Conservation (phyloP, 495 filamentous ascomycete genomes). For the Niebla homalea region DNA sequence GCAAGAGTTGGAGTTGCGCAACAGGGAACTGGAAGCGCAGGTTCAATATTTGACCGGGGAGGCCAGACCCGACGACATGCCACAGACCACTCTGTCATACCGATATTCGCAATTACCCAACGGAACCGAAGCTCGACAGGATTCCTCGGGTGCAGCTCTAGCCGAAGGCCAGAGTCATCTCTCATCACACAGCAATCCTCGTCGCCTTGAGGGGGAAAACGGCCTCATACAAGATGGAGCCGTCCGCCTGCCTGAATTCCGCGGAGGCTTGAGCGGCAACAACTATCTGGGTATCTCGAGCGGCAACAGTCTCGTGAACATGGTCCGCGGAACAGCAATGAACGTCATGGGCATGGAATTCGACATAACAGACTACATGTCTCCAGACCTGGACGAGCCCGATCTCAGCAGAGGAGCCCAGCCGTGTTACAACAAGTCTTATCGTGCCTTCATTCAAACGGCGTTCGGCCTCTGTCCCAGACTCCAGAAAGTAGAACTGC, state of each 20-base stretch:
- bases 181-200: not conserved
- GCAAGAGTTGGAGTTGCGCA: conserved; percentile 32
- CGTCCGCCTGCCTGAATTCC: conserved; percentile 35
- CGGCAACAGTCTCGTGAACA: conserved; percentile 51
- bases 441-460: conserved; percentile 50
- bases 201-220: not conserved
- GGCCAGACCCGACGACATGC: conserved; percentile 10
- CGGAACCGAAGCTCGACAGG: conserved; percentile 2
- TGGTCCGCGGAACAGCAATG: conserved; percentile 59
- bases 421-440: conserved; percentile 52
- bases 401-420: conserved; percentile 26
- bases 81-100: not conserved
- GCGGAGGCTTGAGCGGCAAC: conserved; percentile 42
- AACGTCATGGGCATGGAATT: conserved; percentile 65
- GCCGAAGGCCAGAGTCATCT: not conserved
- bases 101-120: conserved; percentile 10
- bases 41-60: conserved; percentile 21
- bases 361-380: conserved; percentile 58
- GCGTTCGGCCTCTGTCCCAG: conserved; percentile 43
- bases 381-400: conserved; percentile 48
- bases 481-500: conserved; percentile 40
- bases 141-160: not conserved
- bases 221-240: conserved; percentile 4
- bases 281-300: conserved; percentile 61
- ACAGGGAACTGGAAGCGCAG: conserved; percentile 37